These are phyloP conservation scores for Chlorella sp. DNA, from an alignment of 139 green algal species.

Conservation along the genomic window DNA sequence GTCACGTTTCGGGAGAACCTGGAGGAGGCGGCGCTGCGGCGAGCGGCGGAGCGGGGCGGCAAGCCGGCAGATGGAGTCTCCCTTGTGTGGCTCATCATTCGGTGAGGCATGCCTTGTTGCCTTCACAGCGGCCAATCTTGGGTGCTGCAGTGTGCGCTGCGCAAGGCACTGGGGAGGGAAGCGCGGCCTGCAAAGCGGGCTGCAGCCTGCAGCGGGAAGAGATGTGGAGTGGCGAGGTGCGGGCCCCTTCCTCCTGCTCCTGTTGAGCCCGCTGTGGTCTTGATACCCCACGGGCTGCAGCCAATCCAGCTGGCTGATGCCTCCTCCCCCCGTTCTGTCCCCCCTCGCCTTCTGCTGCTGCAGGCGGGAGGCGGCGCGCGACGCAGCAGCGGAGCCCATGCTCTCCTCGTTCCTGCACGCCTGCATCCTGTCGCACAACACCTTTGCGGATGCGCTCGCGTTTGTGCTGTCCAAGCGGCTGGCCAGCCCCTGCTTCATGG, in stretches of 20 bases:
- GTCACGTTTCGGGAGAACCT: not conserved
- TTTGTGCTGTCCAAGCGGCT: constrained; percentile 71
- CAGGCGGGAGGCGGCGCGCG: constrained; percentile 48
- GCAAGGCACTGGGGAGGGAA: too few relatives aligned
- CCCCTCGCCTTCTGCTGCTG: not conserved
- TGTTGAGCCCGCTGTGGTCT: too few relatives aligned
- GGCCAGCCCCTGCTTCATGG: constrained; percentile 46
- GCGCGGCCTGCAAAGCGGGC: not conserved
- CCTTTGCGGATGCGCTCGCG: constrained; percentile 59
- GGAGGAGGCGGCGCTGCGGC: not conserved
- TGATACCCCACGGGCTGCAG: too few relatives aligned
- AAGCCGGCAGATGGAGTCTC: not conserved
- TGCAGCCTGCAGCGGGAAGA: not conserved
- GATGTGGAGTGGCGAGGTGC: too few relatives aligned
- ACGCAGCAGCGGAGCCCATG: constrained; percentile 60
- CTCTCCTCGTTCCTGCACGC: constrained; percentile 67
- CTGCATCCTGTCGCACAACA: constrained; percentile 61
- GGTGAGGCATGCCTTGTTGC: not conserved
- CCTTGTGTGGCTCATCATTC: constrained; percentile 3
- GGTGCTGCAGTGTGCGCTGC: too few relatives aligned
- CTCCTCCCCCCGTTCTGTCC: not conserved
- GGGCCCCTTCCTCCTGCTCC: too few relatives aligned
- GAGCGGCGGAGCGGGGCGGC: not conserved
- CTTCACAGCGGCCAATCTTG: too few relatives aligned
- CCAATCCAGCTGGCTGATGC: too few relatives aligned